Base-by-base conservation (phyloP, 192 early-diverging fungal species). In the Mortierella alpina region DNA sequence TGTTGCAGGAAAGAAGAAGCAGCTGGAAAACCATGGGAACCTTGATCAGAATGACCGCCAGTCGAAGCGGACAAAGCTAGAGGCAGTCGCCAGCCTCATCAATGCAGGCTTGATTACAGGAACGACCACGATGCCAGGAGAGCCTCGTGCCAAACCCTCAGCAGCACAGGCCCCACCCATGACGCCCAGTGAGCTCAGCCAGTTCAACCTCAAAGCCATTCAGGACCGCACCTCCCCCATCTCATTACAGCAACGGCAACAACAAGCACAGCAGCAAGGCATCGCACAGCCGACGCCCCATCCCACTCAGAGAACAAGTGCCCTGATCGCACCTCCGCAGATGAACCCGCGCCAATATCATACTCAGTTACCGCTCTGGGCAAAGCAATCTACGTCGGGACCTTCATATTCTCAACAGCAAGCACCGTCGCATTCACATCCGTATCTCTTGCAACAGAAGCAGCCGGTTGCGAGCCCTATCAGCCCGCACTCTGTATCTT, bases 61-160 rank as follows among this genome's bases (percentile, higher is more conserved):
- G 6, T 54, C 69, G 14, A 79, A 79, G 58, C 68, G 69, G 13
- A 66, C 68, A n/a, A 79, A 70, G 40, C 61, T 79, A 0, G 75
- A 71, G 44, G 69, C 75, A 0, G 45, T 79, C 11, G 63, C 75
- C 45, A 59, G 67, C 41, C 68, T 72, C 46, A 79, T 79, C 57
- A 79, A 65, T 45, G 10, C 69, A 46, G 75, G 75, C 31, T 31
- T 31, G 31, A 31, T 31, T 3, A 1, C 31, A 31, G 31, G 31
- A 31, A 31, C 31, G 15, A 56, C 31, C 2, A 4, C 54, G 6
- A 23, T 15, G 31, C 31, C 31, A 23, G 54, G 20, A 18, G 20
- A 18, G 20, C 18, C 54, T 23, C 18, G 13, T 40, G 23, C 11
- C 20, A 14, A 6, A 42, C 15, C 48, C 23, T 15, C 40, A 64